phyloP scores from a whole-genome alignment of 1,284 basidiomycete genomes.

The Puccinia polysora region DNA sequence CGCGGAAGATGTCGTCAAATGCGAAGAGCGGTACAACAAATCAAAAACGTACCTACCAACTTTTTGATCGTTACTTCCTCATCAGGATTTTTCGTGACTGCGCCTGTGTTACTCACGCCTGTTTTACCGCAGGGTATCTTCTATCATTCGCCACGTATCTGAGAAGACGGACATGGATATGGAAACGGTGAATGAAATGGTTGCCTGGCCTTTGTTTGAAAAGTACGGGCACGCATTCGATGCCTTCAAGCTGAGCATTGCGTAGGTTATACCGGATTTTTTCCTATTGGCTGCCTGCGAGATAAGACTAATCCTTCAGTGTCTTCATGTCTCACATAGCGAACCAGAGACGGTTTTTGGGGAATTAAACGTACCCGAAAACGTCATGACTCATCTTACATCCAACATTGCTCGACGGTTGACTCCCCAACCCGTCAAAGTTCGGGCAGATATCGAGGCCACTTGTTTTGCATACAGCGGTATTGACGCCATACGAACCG shows the following conservation, averaged over 20 bases:
- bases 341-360: slow-evolving; percentile 82
- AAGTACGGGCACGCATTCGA: slow-evolving; percentile 95
- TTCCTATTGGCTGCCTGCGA: slow-evolving; percentile 16
- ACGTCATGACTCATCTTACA: slow-evolving; percentile 67
- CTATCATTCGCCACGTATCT: slow-evolving; percentile 88
- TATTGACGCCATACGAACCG: slow-evolving; percentile 96
- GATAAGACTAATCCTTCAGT: neutral
- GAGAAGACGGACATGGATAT: slow-evolving; percentile 64
- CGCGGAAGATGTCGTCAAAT: slow-evolving; percentile 95
- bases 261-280: slow-evolving; percentile 59
- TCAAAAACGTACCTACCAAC: slow-evolving; percentile 81
- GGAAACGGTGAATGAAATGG: slow-evolving; percentile 81
- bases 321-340: slow-evolving; percentile 55
- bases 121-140: slow-evolving; percentile 51
- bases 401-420: slow-evolving; percentile 87
- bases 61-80: too few species aligned
- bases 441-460: slow-evolving; percentile 94
- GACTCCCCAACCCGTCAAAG: slow-evolving; percentile 97
- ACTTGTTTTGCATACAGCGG: slow-evolving; percentile 95
- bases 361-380: slow-evolving; percentile 61
- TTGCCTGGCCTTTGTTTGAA: slow-evolving; percentile 87
- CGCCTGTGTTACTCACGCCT: neutral
- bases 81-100: neutral
- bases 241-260: slow-evolving; percentile 91
- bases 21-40: slow-evolving; percentile 97